These are phyloP conservation scores for Candida insectorum DNA, from an alignment of 805 yeast genomes.

Conservation along the genomic window DNA sequence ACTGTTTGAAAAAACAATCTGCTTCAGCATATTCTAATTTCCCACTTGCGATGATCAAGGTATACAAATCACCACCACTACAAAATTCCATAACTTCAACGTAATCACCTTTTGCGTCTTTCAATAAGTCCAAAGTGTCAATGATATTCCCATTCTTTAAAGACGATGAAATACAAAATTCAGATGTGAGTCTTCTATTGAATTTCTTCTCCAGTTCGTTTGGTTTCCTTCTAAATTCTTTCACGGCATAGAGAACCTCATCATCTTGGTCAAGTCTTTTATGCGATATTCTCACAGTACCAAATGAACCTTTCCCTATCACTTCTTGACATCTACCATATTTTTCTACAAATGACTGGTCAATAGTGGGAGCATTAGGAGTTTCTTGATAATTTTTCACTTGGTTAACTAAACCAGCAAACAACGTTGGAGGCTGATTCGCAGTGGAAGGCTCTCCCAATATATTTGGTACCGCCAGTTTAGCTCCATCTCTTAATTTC, in stretches of 20 bases:
- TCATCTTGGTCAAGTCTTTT: slow-evolving; percentile 39
- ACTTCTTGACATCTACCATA: slow-evolving; percentile 95
- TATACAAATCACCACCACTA: slow-evolving; percentile 76
- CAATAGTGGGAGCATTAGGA: slow-evolving; percentile 22
- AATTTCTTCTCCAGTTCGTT: slow-evolving; percentile 65
- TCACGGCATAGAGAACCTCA: slow-evolving; percentile 73
- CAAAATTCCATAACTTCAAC: slow-evolving; percentile 86
- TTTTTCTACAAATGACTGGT: slow-evolving; percentile 70
- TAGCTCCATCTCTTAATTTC: slow-evolving; percentile 65
- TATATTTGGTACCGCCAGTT: slow-evolving; percentile 69
- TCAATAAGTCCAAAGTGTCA: slow-evolving; percentile 68
- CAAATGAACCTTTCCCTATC: slow-evolving; percentile 91
- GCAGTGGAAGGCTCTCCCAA: slow-evolving; percentile 13
- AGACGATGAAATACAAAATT: slow-evolving; percentile 78
- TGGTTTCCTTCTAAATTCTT: slow-evolving; percentile 67
- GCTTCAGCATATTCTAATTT: slow-evolving; percentile 79
- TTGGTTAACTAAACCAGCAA: slow-evolving; percentile 64
- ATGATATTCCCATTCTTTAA: slow-evolving; percentile 77
- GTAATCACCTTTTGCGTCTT: slow-evolving; percentile 79
- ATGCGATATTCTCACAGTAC: slow-evolving; percentile 87
- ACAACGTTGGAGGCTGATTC: slow-evolving; percentile 61
- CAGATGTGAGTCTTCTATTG: slow-evolving; percentile 71
- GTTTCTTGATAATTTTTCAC: slow-evolving; percentile 28
- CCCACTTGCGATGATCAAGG: slow-evolving; percentile 72
- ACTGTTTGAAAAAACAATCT: slow-evolving; percentile 85